Base-by-base conservation (phyloP, 768 basidiomycete genomes). In the Collybiopsis luxurians region DNA sequence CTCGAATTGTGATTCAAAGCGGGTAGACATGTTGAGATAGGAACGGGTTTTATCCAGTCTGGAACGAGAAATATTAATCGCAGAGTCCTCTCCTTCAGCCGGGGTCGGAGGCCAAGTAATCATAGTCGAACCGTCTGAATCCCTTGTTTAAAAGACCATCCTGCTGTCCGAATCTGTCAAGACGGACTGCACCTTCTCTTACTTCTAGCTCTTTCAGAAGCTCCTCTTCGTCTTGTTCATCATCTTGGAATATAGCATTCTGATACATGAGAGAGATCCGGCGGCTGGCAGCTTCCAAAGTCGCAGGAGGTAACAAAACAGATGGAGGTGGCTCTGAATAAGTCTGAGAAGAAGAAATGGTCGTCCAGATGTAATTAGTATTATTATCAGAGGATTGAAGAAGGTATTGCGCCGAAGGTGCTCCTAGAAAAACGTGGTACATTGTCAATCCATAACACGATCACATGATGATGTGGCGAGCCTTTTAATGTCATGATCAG, bases 261-360 rank as follows among this genome's bases (percentile, higher is more conserved):
- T 84, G 75, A 63, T 92, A 92, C 23, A 90, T 68, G 50, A 80
- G 56, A 0, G 90, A 91, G 43, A 92, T 84, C 38, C 86, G 76
- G n/a, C 75, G 75, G 64, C 80, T 87, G 7, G 86, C 88, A 3
- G 80, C 85, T 60, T 87, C 85, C 40, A 89, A 66, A 0, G 84
- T 85, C 19, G 79, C 79, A 11, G 77, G 73, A 4, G 79, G 82
- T 34, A 21, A 54, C 59, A 55, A 17, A 38, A 42, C 2, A 27
- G 30, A 4, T 12, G 19, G 48, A 21, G 11, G 5, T 19, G 51
- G 3, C 31, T n/a, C 23, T 10, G 11, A 12, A 9, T 11, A 21
- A n/a, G 19, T n/a, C 27, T 21, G 19, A 28, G 53, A 30, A 23
- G 53, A 71, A n/a, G 76, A 67, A 4, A 78, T 59, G 0, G 76